Conservation (phyloP, 345 rosid species). For the Syzygium aromaticum region DNA sequence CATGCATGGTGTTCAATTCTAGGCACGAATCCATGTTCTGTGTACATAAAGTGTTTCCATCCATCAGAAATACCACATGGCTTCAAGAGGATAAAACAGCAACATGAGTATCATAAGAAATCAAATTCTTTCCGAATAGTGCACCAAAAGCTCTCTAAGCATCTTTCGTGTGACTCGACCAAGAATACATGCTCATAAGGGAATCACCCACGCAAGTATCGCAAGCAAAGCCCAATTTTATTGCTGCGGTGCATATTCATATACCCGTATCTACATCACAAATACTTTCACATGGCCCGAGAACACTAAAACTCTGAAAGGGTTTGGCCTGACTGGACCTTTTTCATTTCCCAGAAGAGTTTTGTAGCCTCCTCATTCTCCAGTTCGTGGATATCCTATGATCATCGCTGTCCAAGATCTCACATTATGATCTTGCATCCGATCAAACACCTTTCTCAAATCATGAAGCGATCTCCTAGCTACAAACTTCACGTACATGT, state of each 20-base stretch:
- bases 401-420: neutral
- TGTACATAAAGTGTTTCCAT: neutral
- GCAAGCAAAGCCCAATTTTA: neutral
- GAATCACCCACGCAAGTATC: neutral
- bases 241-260: neutral
- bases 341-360: neutral
- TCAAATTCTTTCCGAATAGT: neutral
- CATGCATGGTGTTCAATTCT: neutral
- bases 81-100: neutral
- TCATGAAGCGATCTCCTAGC: neutral
- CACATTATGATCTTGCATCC: neutral
- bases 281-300: neutral
- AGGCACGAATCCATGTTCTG: neutral
- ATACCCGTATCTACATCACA: neutral
- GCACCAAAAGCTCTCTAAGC: neutral
- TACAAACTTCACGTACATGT: neutral
- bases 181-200: neutral
- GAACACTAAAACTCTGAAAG: neutral
- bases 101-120: neutral
- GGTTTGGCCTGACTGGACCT: neutral
- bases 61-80: neutral
- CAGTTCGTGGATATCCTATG: neutral
- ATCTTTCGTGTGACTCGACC: neutral
- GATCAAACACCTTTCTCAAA: neutral
- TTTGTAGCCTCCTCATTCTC: neutral